Evolutionary conservation across 495 filamentous ascomycete species (phyloP).

Genomic region (Cenococcum geophilum): DNA sequence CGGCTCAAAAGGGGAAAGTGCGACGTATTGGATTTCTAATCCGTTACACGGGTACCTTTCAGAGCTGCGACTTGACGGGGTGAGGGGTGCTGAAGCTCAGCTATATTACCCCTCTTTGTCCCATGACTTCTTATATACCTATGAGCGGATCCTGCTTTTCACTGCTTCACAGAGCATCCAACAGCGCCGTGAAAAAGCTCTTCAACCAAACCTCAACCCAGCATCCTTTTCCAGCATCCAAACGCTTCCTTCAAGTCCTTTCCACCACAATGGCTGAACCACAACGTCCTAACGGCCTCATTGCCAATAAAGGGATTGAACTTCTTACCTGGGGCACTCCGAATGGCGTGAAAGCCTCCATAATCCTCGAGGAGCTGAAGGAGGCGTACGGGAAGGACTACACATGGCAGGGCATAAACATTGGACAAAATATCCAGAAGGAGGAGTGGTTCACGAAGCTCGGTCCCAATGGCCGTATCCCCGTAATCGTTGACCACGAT

Average conservation of each 20-base stretch:
- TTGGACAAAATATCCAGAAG: conserved; percentile 38
- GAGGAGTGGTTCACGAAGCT: conserved; percentile 39
- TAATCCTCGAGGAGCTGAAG: conserved; percentile 39
- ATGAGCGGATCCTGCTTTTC: not conserved
- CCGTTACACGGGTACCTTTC: not conserved
- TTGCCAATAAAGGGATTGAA: conserved; percentile 53
- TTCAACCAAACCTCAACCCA: not conserved
- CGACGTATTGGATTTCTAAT: conserved; percentile 6
- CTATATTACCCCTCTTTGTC: conserved; percentile 6
- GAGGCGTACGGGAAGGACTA: conserved; percentile 39
- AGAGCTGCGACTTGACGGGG: not conserved
- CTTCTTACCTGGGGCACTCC: conserved; percentile 42
- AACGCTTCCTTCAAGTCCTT: conserved; percentile 13
- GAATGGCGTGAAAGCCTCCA: conserved; percentile 36
- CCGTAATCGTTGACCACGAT: conserved; percentile 39
- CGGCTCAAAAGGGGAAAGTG: not conserved
- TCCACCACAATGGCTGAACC: conserved; percentile 22
- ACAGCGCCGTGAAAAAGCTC: not conserved
- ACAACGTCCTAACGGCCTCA: conserved; percentile 44
- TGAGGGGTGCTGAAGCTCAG: not conserved
- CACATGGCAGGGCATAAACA: conserved; percentile 36
- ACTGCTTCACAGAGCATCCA: not conserved
- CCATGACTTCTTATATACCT: not conserved
- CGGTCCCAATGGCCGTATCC: conserved; percentile 38
- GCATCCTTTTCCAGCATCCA: conserved; percentile 10